Evolutionary conservation across 352 stramenopile genomes (phyloP).

Genomic region (Halophytophthora polymorphica): DNA sequence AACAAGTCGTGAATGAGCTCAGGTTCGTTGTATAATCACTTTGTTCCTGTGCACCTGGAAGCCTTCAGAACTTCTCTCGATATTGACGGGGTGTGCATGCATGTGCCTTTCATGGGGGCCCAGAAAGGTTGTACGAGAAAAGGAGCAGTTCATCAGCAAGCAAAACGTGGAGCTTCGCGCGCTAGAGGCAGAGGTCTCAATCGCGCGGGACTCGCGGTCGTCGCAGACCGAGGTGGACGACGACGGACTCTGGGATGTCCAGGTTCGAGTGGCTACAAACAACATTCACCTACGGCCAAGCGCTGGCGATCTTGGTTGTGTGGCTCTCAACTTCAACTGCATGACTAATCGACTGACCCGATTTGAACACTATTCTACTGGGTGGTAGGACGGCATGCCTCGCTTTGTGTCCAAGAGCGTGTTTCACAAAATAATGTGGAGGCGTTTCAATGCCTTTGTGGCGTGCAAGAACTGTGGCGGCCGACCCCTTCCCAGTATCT

Average conservation of each 20-base stretch:
- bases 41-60: background rate
- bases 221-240: conserved; percentile 69
- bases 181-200: conserved; percentile 29
- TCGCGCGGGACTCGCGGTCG: conserved; percentile 13
- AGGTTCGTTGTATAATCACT: conserved; percentile 17
- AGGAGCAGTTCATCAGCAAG: conserved; percentile 44
- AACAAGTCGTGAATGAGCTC: conserved; percentile 52
- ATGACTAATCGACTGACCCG: background rate
- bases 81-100: background rate
- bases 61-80: background rate
- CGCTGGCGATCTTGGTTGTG: background rate
- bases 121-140: conserved; percentile 42
- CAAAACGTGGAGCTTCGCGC: conserved; percentile 43
- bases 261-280: too few relatives aligned
- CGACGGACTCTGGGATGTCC: conserved; percentile 67
- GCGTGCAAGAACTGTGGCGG: conserved; percentile 68
- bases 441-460: conserved; percentile 68
- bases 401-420: conserved; percentile 53
- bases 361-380: background rate
- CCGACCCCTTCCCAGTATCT: conserved; percentile 30
- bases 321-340: background rate
- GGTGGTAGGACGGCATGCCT: conserved; percentile 50
- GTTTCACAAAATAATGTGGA: conserved; percentile 50
- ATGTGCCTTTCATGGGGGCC: background rate
- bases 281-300: background rate